Conservation (phyloP, 2,329 filamentous ascomycete genomes). For the Beauveria varroae region DNA sequence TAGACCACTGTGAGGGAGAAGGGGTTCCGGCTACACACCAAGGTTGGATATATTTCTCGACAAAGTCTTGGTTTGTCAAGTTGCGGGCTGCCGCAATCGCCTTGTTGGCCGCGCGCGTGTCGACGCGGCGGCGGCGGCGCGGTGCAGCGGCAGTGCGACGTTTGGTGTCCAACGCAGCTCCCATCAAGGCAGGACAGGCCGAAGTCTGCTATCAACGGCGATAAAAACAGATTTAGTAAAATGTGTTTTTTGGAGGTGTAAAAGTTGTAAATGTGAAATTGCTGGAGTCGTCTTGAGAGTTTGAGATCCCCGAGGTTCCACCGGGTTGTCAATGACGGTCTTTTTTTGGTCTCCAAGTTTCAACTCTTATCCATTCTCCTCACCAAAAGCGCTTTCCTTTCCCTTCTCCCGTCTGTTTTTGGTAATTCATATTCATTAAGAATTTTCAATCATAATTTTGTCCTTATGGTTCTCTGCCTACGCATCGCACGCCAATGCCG, state of each 20-base stretch:
- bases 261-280: background rate
- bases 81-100: slow-evolving; percentile 40
- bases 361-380: background rate
- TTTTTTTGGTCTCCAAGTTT: background rate
- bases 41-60: slow-evolving; percentile 38
- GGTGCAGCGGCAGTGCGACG: background rate
- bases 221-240: background rate
- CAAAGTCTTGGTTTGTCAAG: slow-evolving; percentile 40
- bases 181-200: background rate
- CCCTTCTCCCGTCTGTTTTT: background rate
- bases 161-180: background rate
- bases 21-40: slow-evolving; percentile 25
- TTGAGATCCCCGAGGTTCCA: slow-evolving; percentile 6
- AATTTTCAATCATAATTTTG: background rate
- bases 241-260: background rate
- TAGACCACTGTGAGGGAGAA: too few species aligned
- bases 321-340: background rate
- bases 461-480: background rate
- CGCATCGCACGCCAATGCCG: background rate
- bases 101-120: slow-evolving; percentile 19
- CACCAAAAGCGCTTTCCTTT: background rate
- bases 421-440: background rate
- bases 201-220: too few species aligned
- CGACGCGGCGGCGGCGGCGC: background rate
- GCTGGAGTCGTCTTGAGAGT: background rate